Conservation (phyloP, 768 basidiomycete genomes). For the Boletus tylopilopsis region DNA sequence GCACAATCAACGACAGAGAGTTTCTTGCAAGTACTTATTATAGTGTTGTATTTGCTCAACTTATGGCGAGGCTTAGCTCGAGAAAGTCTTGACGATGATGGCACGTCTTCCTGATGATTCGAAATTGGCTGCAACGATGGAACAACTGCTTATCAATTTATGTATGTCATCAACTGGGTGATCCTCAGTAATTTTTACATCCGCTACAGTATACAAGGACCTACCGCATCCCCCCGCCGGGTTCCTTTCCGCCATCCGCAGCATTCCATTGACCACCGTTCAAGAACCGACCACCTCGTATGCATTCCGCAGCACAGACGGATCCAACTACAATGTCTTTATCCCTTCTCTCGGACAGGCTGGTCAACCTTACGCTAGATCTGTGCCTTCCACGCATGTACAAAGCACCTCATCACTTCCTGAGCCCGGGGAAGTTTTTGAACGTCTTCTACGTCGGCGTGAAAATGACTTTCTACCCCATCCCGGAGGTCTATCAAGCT, state of each 20-base stretch:
- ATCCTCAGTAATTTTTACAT: background rate
- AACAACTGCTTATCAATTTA: constrained; percentile 49
- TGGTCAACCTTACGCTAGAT: constrained; percentile 63
- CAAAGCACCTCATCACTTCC: constrained; percentile 49
- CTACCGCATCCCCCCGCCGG: constrained; percentile 69
- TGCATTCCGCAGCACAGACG: constrained; percentile 56
- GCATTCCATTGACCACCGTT: background rate
- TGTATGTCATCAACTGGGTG: constrained; percentile 41
- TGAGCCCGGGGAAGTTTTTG: constrained; percentile 66
- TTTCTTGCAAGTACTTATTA: constrained; percentile 44
- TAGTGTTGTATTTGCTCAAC: background rate
- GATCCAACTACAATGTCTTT: constrained; percentile 55
- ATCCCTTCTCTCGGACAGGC: constrained; percentile 55
- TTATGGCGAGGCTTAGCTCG: constrained; percentile 45
- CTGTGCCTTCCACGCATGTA: constrained; percentile 49
- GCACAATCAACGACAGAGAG: constrained; percentile 54
- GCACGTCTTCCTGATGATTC: constrained; percentile 41
- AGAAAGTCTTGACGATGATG: constrained; percentile 59
- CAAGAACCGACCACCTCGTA: constrained; percentile 35
- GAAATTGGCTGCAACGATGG: constrained; percentile 33
- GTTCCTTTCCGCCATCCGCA: constrained; percentile 38
- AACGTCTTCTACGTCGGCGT: constrained; percentile 52
- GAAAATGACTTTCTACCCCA: constrained; percentile 42
- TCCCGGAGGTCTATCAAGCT: constrained; percentile 65
- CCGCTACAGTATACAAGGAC: constrained; percentile 63